A percentile compares a stretch with the other conserved stretches of the same genome.
Conservation (phyloP, 805 yeast species). For the Isabelozyma gotoi region DNA sequence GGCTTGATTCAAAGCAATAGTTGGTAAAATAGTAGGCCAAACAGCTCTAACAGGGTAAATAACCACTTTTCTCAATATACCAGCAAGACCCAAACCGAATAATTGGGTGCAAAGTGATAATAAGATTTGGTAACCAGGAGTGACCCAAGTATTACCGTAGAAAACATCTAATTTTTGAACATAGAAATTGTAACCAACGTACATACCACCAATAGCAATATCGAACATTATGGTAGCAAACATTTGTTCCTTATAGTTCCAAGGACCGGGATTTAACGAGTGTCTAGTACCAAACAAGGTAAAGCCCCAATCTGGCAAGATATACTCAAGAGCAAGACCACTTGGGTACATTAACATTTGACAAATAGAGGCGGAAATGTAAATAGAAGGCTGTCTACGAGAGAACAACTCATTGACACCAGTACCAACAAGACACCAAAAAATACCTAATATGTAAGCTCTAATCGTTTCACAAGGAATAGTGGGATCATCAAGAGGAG, state of each 20-base stretch:
- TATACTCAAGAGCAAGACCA: slow-evolving; percentile 36
- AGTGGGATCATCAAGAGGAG: slow-evolving; percentile 51
- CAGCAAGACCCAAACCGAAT: slow-evolving; percentile 31
- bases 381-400: slow-evolving; percentile 53
- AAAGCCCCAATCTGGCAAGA: slow-evolving; percentile 43
- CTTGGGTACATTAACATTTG: slow-evolving; percentile 48
- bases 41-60: slow-evolving; percentile 52
- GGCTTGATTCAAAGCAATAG: slow-evolving; percentile 26
- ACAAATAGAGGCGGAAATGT: slow-evolving; percentile 42
- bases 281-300: slow-evolving; percentile 31
- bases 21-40: slow-evolving; percentile 49
- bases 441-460: slow-evolving; percentile 52
- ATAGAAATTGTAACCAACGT: slow-evolving; percentile 33
- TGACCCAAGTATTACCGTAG: slow-evolving; percentile 27
- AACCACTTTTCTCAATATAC: slow-evolving; percentile 30
- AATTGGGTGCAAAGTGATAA: slow-evolving; percentile 23
- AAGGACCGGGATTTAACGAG: slow-evolving; percentile 61
- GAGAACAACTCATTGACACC: slow-evolving; percentile 57
- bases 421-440: slow-evolving; percentile 54
- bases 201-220: slow-evolving; percentile 29
- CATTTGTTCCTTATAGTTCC: slow-evolving; percentile 67
- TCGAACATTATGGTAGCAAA: slow-evolving; percentile 46
- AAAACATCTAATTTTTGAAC: slow-evolving; percentile 19
- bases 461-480: slow-evolving; percentile 54
- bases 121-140: slow-evolving; percentile 23